phyloP scores from a whole-genome alignment of 352 stramenopile species.

The Halophytophthora polymorphica region DNA sequence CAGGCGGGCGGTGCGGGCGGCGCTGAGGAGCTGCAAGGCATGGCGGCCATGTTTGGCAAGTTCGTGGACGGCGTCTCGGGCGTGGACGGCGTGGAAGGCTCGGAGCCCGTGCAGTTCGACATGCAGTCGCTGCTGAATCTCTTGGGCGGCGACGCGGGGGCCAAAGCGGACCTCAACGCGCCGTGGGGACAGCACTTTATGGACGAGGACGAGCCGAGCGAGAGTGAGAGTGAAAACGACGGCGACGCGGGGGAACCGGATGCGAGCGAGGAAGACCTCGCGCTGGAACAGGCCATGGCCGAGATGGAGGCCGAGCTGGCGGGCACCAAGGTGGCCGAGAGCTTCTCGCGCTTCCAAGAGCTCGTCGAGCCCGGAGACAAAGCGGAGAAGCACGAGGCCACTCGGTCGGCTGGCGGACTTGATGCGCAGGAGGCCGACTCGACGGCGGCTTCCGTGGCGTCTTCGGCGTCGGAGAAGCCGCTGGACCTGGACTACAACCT shows the following conservation, averaged over 20 bases:
- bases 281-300: slow-evolving; percentile 57
- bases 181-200: slow-evolving; percentile 24
- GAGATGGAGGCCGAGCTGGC: slow-evolving; percentile 76
- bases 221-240: slow-evolving; percentile 28
- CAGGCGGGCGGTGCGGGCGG: slow-evolving; percentile 18
- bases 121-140: slow-evolving; percentile 69
- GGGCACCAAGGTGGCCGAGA: slow-evolving; percentile 51
- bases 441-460: slow-evolving; percentile 6
- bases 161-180: slow-evolving; percentile 11
- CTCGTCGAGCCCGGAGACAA: slow-evolving; percentile 4
- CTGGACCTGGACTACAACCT: slow-evolving; percentile 83
- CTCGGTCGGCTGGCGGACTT: not conserved
- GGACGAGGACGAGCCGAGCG: slow-evolving; percentile 20
- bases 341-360: slow-evolving; percentile 40
- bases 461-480: slow-evolving; percentile 35
- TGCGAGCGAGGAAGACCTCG: slow-evolving; percentile 29
- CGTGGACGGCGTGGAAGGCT: slow-evolving; percentile 62
- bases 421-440: slow-evolving; percentile 1
- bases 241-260: slow-evolving; percentile 24
- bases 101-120: slow-evolving; percentile 59
- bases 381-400: not conserved
- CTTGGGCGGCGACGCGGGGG: slow-evolving; percentile 29
- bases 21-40: slow-evolving; percentile 61
- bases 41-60: slow-evolving; percentile 73
- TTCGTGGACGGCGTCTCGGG: slow-evolving; percentile 65